A percentile compares a stretch with the other conserved stretches of the same genome.
These are phyloP conservation scores for Penicillium concentricum DNA, from an alignment of 2,329 filamentous ascomycete genomes.

Conservation along the genomic window DNA sequence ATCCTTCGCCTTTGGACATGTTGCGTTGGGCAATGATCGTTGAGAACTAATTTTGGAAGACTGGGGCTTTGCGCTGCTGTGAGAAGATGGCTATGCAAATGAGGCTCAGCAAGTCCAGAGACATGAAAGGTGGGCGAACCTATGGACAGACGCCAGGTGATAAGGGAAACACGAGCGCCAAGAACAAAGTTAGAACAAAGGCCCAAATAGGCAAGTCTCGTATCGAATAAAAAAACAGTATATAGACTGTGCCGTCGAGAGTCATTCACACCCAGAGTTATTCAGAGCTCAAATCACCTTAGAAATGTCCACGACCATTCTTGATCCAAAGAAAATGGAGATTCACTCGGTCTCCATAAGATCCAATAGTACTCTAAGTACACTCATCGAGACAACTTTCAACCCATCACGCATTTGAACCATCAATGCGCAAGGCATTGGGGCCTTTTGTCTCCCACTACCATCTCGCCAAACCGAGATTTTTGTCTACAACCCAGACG, in stretches of 20 bases:
- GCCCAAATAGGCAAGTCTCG: conserved; percentile 21
- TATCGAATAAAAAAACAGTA: conserved; percentile 7
- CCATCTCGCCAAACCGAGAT: conserved; percentile 40
- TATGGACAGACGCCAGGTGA: too few relatives aligned
- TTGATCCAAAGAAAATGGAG: conserved; percentile 7
- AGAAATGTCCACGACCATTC: conserved; percentile 3
- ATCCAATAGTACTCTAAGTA: conserved; percentile 10
- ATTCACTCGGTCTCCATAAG: conserved; percentile 1
- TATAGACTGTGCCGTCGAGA: background rate
- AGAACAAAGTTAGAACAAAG: background rate
- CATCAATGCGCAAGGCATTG: conserved; percentile 31
- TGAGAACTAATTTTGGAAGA: too few relatives aligned
- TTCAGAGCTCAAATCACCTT: background rate
- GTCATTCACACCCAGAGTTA: background rate
- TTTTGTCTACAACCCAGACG: conserved; percentile 34
- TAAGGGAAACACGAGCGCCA: background rate
- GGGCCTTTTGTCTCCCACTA: conserved; percentile 33
- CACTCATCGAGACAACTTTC: conserved; percentile 13
- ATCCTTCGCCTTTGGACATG: too few relatives aligned
- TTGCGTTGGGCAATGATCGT: too few relatives aligned
- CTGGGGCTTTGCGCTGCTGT: too few relatives aligned
- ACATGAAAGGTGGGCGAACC: too few relatives aligned
- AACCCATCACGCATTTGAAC: conserved; percentile 10
- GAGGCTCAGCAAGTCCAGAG: background rate
- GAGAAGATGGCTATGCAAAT: background rate